Conservation (phyloP, 2,329 filamentous ascomycete species). For the Aspergillaceae sp. region DNA sequence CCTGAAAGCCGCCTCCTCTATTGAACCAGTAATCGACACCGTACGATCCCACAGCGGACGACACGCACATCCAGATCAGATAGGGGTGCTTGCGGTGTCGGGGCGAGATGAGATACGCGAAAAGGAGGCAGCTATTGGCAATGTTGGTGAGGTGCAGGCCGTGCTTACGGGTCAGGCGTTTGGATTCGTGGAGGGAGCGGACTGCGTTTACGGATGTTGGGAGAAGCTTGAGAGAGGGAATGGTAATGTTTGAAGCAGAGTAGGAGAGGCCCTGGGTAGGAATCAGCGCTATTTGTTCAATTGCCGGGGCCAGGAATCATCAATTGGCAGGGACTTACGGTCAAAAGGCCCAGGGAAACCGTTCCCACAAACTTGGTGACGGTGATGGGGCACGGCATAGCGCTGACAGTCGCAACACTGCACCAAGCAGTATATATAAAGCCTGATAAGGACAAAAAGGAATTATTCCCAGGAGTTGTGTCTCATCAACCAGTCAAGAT, state of each 20-base stretch:
- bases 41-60: constrained; percentile 40
- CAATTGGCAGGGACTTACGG: constrained; percentile 45
- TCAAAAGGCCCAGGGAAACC: constrained; percentile 77
- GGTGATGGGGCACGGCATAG: constrained; percentile 63
- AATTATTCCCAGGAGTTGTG: background rate
- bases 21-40: constrained; percentile 66
- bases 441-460: background rate
- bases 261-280: constrained; percentile 70
- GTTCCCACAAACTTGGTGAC: constrained; percentile 89
- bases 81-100: constrained; percentile 74
- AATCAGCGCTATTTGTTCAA: too few relatives aligned
- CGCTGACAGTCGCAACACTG: background rate
- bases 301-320: background rate
- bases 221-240: constrained; percentile 72
- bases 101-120: constrained; percentile 71
- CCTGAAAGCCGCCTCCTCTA: constrained; percentile 47
- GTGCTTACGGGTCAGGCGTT: constrained; percentile 55
- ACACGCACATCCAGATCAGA: constrained; percentile 71
- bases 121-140: constrained; percentile 61
- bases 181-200: constrained; percentile 61
- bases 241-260: constrained; percentile 65
- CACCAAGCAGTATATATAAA: background rate
- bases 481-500: too few relatives aligned
- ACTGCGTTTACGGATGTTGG: constrained; percentile 65
- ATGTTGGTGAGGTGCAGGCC: constrained; percentile 59